Evolutionary conservation across 2,329 filamentous ascomycete species (phyloP), one percentile per base, ranked within the genome.

Genomic region (Eutypella sp.): DNA sequence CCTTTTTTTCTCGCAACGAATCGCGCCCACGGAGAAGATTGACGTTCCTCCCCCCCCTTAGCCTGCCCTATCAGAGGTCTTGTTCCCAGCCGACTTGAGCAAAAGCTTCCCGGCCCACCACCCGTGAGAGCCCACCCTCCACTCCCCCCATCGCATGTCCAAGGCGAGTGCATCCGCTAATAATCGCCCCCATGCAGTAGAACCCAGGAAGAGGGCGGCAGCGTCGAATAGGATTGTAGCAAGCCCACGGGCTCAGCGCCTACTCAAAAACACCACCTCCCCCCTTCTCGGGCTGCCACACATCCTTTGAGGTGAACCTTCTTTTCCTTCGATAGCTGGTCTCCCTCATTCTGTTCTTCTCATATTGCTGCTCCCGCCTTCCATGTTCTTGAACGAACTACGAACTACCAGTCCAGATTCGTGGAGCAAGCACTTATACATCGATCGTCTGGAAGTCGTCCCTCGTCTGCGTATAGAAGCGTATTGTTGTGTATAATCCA

Each of bases 241-340:
- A 55, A n/a, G n/a, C 58, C 49, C 49, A 51, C 50, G 57, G 56
- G 49, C 49, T 57, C 62, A 65, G 64, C 66, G 68, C 60, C 66
- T 64, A 70, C 70, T 77, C 73, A 79, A 78, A 79, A 79, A 70
- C 70, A 65, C 60, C 63, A 54, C 60, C 63, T 62, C 65, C 70
- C 72, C 70, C 67, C n/a, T n/a, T n/a, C n/a, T n/a, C n/a, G n/a
- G n/a, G n/a, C n/a, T 65, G 51, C 54, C 55, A 54, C 54, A 60
- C 59, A 59, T 54, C 54, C 59, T 60, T 54, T n/a, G n/a, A 56
- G 58, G 55, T 39, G 59, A 54, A n/a, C n/a, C n/a, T 59, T 60
- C 58, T 65, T 61, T 72, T 65, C 65, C 64, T 62, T 71, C 69
- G 71, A 69, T 70, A 80, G 77, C 77, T 79, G 76, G 76, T 67